These are phyloP conservation scores for Vaucheria bursata DNA, from an alignment of 352 stramenopile species.

Conservation along the genomic window DNA sequence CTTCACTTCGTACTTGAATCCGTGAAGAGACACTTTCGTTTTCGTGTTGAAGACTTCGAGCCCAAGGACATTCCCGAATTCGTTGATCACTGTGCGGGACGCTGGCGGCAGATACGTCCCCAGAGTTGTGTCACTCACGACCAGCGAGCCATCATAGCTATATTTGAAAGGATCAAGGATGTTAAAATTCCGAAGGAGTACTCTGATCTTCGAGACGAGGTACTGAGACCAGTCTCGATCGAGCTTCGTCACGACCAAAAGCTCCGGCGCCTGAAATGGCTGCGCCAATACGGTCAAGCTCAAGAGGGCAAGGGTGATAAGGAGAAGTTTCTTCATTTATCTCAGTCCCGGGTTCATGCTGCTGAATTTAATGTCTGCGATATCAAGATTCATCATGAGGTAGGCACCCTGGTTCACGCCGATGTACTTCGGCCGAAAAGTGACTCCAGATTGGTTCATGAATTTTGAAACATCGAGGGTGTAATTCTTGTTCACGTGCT, in stretches of 20 bases:
- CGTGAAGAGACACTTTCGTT: neutral
- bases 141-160: neutral
- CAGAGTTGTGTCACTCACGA: neutral
- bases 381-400: neutral
- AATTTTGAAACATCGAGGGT: neutral
- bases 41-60: neutral
- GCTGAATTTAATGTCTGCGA: neutral
- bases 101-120: neutral
- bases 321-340: neutral
- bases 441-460: neutral
- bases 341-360: neutral
- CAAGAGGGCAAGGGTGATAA: neutral
- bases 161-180: neutral
- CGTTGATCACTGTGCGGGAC: neutral
- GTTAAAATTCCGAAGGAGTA: neutral
- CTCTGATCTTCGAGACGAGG: neutral
- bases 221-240: neutral
- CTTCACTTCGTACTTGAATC: neutral
- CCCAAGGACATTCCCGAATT: neutral
- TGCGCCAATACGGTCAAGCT: neutral
- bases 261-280: neutral
- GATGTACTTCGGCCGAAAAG: neutral
- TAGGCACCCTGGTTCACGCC: neutral
- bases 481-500: neutral
- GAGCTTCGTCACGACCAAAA: neutral